Conservation (phyloP, 208 protist species). For the Acanthamoeba triangularis region DNA sequence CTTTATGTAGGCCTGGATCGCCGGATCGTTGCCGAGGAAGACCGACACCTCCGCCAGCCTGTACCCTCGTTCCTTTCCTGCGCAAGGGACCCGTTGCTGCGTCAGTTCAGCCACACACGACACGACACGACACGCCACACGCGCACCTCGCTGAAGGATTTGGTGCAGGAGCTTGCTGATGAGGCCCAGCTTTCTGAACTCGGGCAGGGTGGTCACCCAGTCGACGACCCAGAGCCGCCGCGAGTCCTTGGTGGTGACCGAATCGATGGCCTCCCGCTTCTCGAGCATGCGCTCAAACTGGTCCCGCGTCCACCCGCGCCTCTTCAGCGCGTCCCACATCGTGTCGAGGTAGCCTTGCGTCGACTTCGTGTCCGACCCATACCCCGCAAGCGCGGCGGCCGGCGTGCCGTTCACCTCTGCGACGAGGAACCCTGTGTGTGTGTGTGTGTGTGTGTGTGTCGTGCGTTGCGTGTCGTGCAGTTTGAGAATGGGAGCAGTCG, state of each 20-base stretch:
- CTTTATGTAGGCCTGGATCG: slow-evolving; percentile 42
- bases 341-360: slow-evolving; percentile 42
- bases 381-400: background rate
- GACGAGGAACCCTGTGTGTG: background rate
- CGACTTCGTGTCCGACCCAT: slow-evolving; percentile 43
- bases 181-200: slow-evolving; percentile 27
- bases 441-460: too few relatives aligned
- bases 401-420: slow-evolving; percentile 53
- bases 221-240: slow-evolving; percentile 27
- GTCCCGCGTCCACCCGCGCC: slow-evolving; percentile 5
- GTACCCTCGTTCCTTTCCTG: slow-evolving; percentile 25
- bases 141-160: slow-evolving; percentile 7
- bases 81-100: background rate
- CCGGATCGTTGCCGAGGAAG: slow-evolving; percentile 51
- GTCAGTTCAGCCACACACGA: background rate
- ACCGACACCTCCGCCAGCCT: slow-evolving; percentile 19
- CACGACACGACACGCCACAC: background rate
- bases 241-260: background rate
- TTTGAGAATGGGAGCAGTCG: background rate
- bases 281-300: slow-evolving; percentile 11
- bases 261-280: slow-evolving; percentile 50
- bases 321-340: background rate
- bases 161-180: background rate
- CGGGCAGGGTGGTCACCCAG: slow-evolving; percentile 40
- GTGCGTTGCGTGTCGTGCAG: background rate